Base-by-base conservation (phyloP, 2,329 filamentous ascomycete genomes). In the Cadophora sp. region DNA sequence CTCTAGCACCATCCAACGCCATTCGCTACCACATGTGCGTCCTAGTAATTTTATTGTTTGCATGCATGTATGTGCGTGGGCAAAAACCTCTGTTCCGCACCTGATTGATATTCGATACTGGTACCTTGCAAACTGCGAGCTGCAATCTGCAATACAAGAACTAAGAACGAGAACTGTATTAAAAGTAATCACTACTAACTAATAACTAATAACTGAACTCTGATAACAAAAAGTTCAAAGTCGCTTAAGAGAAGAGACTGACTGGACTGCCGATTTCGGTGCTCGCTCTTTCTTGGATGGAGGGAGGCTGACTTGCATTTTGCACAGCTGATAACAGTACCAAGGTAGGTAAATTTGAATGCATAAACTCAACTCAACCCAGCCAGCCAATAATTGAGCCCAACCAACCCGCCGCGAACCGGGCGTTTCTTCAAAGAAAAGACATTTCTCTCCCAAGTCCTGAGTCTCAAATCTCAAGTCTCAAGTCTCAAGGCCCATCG, bases 61-160 rank as follows among this genome's bases (percentile, higher is more conserved):
- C n/a, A n/a, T n/a, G n/a, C 62, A 66, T 66, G 62, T 67, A 66
- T 66, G 62, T 67, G 66, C 33, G 9, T 65, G 59, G 9, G n/a
- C n/a, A 48, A 67, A 64, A 56, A 16, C 64, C 64, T 66, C 56
- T 66, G 64, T 47, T 36, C 18, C 51, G 39, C 68, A 68, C 68
- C 59, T 68, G 68, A 67, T 39, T 39, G 36, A 39, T 65, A 45
- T 22, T 20, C n/a, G 18, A 51, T 45, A 45, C 36, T 9, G 14
- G 43, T 22, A 55, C 51, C 51, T 55, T 33, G 27, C 51, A 55
- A 22, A n/a, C 43, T 30, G 27, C 27, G 6, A 30, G 45, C 43
- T 30, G 27, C 27, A 30, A 30, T 3, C 27, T 30, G 27, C 27
- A 30, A 30, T 6, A 30, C 27, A 3, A 30, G 4, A 30, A 30